phyloP scores from a whole-genome alignment of 306 rosid genomes.

The Lathyrus aphaca region DNA sequence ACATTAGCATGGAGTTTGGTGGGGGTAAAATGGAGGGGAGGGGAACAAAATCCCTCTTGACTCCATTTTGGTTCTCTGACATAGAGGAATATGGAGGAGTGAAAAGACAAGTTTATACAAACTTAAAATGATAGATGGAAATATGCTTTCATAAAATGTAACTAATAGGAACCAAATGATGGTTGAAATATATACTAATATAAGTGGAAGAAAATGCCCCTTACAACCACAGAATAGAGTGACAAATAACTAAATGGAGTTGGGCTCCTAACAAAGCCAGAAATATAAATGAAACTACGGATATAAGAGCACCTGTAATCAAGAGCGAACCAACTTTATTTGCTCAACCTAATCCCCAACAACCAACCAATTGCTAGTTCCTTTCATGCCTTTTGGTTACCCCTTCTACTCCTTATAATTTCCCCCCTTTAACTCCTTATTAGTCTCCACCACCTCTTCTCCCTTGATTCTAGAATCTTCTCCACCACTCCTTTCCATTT shows the following conservation, averaged over 20 bases:
- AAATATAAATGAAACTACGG: neutral
- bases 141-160: neutral
- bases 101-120: neutral
- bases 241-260: no score
- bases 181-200: neutral
- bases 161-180: neutral
- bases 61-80: neutral
- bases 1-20: neutral
- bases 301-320: neutral
- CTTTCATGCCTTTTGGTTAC: neutral
- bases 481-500: neutral
- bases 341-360: neutral
- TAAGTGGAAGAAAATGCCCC: neutral
- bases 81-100: neutral
- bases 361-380: constrained; percentile 3
- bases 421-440: no score
- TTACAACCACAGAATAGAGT: neutral
- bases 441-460: neutral
- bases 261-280: neutral
- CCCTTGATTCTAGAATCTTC: neutral
- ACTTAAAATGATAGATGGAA: neutral
- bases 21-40: neutral
- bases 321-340: neutral
- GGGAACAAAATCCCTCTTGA: constrained; percentile 2
- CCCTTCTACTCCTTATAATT: neutral